Evolutionary conservation across 768 basidiomycete species (phyloP).

Genomic region (Leccinum olivaceopallidum): DNA sequence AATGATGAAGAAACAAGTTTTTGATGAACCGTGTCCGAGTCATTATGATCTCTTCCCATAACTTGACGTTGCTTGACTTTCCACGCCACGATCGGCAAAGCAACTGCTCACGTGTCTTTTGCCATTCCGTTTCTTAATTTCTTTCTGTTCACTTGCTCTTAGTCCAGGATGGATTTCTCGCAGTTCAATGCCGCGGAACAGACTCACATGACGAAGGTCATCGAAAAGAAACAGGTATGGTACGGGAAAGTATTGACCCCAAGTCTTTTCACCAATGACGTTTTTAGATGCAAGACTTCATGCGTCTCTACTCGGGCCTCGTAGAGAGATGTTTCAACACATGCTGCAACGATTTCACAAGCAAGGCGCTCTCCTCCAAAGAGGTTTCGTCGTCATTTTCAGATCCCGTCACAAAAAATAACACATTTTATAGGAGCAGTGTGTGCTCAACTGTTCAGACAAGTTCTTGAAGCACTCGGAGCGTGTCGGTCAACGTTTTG

Average conservation of each 20-base stretch:
- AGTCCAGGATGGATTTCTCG: conserved; percentile 80
- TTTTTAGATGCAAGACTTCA: conserved; percentile 94
- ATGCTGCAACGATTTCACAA: conserved; percentile 96
- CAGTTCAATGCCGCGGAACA: conserved; percentile 88
- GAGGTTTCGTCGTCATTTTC: conserved; percentile 54
- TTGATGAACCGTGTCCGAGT: neutral
- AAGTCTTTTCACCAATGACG: neutral
- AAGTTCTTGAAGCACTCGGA: conserved; percentile 98
- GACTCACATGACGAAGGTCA: conserved; percentile 92
- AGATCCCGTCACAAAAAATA: conserved; percentile 7
- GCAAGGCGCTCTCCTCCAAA: conserved; percentile 89
- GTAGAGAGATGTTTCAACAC: conserved; percentile 96
- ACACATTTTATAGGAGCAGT: conserved; percentile 65
- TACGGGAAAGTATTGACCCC: conserved; percentile 29
- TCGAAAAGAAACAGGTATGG: conserved; percentile 94
- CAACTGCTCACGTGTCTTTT: conserved; percentile 10
- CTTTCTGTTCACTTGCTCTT: conserved; percentile 3
- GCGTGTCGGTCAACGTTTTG: conserved; percentile 87
- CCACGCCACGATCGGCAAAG: conserved; percentile 13
- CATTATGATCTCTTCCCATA: neutral
- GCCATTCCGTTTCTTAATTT: neutral
- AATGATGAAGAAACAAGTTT: neutral
- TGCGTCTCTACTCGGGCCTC: conserved; percentile 91
- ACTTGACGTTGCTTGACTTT: neutral
- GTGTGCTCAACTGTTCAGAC: conserved; percentile 92